Evolutionary conservation across 177 flowering plant species (phyloP).

Genomic region (Vitis hybrid): DNA sequence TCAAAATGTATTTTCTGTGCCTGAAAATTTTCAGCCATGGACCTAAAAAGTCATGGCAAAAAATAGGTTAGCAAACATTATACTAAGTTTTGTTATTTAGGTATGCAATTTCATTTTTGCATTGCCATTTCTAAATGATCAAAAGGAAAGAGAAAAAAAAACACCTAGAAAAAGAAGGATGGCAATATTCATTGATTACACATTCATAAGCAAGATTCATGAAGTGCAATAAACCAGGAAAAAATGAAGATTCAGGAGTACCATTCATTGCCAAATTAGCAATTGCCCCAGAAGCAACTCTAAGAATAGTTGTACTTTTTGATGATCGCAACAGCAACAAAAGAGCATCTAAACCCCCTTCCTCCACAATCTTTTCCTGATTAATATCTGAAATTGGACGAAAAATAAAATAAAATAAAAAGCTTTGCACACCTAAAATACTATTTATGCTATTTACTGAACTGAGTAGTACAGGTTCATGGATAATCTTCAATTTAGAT

Average conservation of each 20-base stretch:
- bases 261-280: conserved; percentile 99
- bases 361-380: conserved; percentile 84
- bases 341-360: conserved; percentile 87
- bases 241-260: conserved; percentile 24
- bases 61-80: too few relatives aligned
- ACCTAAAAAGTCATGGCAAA: too few relatives aligned
- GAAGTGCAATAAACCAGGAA: neutral
- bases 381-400: conserved; percentile 51
- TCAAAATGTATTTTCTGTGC: too few relatives aligned
- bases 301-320: conserved; percentile 60
- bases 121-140: too few relatives aligned
- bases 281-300: conserved; percentile 95
- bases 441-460: too few relatives aligned
- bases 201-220: too few relatives aligned
- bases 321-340: conserved; percentile 70
- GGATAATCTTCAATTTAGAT: neutral
- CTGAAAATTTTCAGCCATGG: too few relatives aligned
- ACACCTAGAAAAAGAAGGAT: neutral
- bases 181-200: too few relatives aligned
- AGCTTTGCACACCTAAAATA: too few relatives aligned
- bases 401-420: neutral
- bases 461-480: neutral
- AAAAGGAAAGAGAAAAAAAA: too few relatives aligned
- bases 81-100: too few relatives aligned
- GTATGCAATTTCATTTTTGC: too few relatives aligned